Conservation (phyloP, 257 asterid genomes). For the Anisodus acutangulus region DNA sequence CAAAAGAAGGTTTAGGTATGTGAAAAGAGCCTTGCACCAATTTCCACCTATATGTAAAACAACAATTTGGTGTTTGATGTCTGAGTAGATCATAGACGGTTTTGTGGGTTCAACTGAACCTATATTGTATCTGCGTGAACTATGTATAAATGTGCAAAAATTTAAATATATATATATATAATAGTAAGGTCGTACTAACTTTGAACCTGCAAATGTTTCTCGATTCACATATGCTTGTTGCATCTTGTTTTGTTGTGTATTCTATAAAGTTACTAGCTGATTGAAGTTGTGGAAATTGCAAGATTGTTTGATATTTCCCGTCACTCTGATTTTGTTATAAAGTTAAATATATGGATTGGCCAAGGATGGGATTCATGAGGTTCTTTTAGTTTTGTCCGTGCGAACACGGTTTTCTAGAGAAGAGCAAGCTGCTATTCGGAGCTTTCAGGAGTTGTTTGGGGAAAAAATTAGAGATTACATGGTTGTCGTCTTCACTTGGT, state of each 20-base stretch:
- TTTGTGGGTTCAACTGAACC: too few species aligned
- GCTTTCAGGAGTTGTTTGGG: conserved; percentile 68
- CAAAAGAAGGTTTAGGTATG: too few species aligned
- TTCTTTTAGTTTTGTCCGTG: conserved; percentile 70
- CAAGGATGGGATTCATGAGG: conserved; percentile 88
- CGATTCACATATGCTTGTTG: not conserved
- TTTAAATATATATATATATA: too few species aligned
- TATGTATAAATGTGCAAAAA: too few species aligned
- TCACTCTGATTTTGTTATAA: conserved; percentile 48
- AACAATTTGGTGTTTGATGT: too few species aligned
- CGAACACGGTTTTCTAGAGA: conserved; percentile 73
- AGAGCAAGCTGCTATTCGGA: conserved; percentile 65
- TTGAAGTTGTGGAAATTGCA: conserved; percentile 31
- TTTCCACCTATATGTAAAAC: too few species aligned
- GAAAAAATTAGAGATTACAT: conserved; percentile 61
- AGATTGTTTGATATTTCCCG: conserved; percentile 63
- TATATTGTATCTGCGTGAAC: too few species aligned
- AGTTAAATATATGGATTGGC: conserved; percentile 62
- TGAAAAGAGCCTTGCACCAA: too few species aligned
- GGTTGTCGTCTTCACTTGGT: conserved; percentile 75
- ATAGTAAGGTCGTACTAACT: too few species aligned
- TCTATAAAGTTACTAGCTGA: not conserved
- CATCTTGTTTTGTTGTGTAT: not conserved
- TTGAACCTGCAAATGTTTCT: not conserved
- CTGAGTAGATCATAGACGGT: too few species aligned